Percentiles rank a stretch among this genome's conserved stretches.
Conservation (phyloP, 2,329 filamentous ascomycete species). For the Venturia oleaginea region DNA sequence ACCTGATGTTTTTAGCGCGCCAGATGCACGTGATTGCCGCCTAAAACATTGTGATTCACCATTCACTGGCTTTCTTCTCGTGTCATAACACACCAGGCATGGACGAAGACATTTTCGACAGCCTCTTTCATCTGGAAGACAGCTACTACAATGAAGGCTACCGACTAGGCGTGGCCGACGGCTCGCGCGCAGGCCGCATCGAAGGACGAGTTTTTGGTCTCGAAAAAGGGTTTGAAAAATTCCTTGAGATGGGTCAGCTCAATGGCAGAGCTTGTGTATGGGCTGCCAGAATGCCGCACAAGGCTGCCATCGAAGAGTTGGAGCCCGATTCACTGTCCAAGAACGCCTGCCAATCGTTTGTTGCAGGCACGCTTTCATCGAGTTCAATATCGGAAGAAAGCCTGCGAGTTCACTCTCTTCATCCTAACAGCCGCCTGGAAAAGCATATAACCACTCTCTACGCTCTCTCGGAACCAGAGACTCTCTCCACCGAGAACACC, state of each 20-base stretch:
- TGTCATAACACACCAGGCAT: neutral
- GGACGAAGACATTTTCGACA: conserved; percentile 42
- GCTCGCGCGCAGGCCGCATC: conserved; percentile 64
- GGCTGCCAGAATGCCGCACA: conserved; percentile 56
- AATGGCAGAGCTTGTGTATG: conserved; percentile 76
- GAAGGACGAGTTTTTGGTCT: conserved; percentile 89
- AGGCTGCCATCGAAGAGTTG: conserved; percentile 1
- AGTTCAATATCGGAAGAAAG: neutral
- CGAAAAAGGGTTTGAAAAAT: conserved; percentile 91
- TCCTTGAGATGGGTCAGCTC: conserved; percentile 66
- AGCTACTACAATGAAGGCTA: conserved; percentile 78
- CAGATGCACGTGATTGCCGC: neutral
- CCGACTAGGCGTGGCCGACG: conserved; percentile 64
- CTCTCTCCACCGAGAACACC: conserved; percentile 68
- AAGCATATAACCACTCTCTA: conserved; percentile 71
- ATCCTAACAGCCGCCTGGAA: conserved; percentile 54
- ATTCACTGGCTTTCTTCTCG: neutral
- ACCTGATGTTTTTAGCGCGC: neutral
- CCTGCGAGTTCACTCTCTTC: conserved; percentile 36
- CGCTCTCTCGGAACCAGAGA: conserved; percentile 68
- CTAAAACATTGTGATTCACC: neutral
- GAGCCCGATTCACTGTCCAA: neutral
- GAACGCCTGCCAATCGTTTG: conserved; percentile 9
- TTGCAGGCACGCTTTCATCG: neutral
- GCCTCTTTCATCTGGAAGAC: conserved; percentile 51